Base-by-base conservation (phyloP, 768 basidiomycete genomes). In the Tylopilus sp. region DNA sequence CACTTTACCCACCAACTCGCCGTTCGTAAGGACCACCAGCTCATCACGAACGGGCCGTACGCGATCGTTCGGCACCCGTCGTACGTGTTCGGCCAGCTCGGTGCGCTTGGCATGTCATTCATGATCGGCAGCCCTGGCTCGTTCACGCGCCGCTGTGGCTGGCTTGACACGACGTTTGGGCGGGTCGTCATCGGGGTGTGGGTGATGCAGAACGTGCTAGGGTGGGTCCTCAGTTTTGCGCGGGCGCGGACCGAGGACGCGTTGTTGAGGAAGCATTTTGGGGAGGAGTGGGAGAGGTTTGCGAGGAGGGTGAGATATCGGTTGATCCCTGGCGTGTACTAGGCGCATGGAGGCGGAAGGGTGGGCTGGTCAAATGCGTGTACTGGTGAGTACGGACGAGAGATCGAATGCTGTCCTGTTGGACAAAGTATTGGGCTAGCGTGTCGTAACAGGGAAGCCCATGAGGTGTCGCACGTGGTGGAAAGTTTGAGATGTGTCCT, bases 1-100 rank as follows among this genome's bases (percentile, higher is more conserved):
- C 61, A 71, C 31, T 74, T 74, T 54, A 74, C 73, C 1, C 70
- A 70, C 49, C 59, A 73, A 4, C 70, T 73, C 2, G 60, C 64
- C 19, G 52, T 75, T 17, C 62, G 62, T 2, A 61, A 60, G 21
- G 51, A 64, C 3, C 73, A 74, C 45, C 19, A 43, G 12, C 66
- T 74, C 6, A 47, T 74, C 24, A 72, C 65, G 2, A 50, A 60
- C 2, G 74, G 74, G 0, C 73, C 73, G 3, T 74, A 74, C 52
- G 55, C 60, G 10, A 52, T 67, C 48, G 68, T 73, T 0, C 72
- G 73, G 11, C 73, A 74, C 44, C 73, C 73, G 0, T 57, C 72
- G 14, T 75, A 74, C 46, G 48, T 65, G 9, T 61, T 61, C 10
- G 66, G 31, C 4, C 28, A 17, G 3, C 21, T 77, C 3, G 55